phyloP scores from a whole-genome alignment of 495 filamentous ascomycete genomes.

The Cercophora samala region DNA sequence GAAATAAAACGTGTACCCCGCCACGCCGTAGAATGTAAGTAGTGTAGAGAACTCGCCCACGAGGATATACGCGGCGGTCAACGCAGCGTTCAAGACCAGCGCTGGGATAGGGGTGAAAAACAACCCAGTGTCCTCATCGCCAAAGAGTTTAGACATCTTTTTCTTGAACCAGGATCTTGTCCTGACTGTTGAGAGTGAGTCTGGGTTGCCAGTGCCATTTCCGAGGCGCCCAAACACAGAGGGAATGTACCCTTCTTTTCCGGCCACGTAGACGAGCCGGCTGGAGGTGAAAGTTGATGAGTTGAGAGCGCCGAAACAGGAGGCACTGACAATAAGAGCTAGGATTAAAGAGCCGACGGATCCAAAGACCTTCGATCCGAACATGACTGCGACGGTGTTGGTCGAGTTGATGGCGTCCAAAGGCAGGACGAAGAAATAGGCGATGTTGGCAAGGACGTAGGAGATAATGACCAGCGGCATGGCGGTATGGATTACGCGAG shows the following conservation, averaged over 20 bases:
- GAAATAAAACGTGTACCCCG: conserved; percentile 96
- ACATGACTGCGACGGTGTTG: conserved; percentile 93
- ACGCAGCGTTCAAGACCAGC: conserved; percentile 69
- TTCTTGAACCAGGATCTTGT: conserved; percentile 58
- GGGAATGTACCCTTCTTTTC: conserved; percentile 93
- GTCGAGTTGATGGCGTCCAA: conserved; percentile 69
- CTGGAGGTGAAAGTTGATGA: conserved; percentile 91
- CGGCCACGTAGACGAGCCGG: conserved; percentile 88
- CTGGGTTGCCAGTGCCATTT: conserved; percentile 48
- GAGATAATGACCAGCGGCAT: conserved; percentile 90
- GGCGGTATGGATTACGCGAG: conserved; percentile 91
- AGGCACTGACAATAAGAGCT: conserved; percentile 82
- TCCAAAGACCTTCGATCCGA: conserved; percentile 88
- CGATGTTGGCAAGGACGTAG: conserved; percentile 85
- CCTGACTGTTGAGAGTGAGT: conserved; percentile 44
- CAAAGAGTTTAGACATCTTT: conserved; percentile 55
- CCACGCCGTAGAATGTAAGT: conserved; percentile 94
- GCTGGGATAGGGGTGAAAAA: conserved; percentile 90
- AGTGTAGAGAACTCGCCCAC: conserved; percentile 90
- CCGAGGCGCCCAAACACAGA: conserved; percentile 79
- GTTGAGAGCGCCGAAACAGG: conserved; percentile 90
- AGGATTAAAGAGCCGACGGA: conserved; percentile 75
- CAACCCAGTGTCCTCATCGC: conserved; percentile 58
- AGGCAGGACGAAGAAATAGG: conserved; percentile 95
- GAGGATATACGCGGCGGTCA: conserved; percentile 73